Base-by-base conservation (phyloP, 805 yeast genomes). In the Saccharomyces paradoxus region DNA sequence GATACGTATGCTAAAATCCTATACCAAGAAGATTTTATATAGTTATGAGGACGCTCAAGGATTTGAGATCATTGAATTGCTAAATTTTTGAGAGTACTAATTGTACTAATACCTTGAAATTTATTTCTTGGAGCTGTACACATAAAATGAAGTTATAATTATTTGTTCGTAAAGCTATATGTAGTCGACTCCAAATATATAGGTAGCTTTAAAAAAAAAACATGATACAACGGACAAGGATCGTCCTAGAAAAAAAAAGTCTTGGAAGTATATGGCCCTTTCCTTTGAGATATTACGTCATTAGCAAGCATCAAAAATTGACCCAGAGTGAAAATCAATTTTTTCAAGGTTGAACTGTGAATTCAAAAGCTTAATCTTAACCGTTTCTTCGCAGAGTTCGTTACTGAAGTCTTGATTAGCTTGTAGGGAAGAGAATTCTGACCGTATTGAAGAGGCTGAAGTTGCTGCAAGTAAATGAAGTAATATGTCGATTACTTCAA, bases 31-130 rank as follows among this genome's bases (percentile, higher is more conserved):
- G 71, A 92, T 95, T 29, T 72, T 92, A 66, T 92, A 91, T 69
- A 96, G 89, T 0, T 89, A 90, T 66, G 97, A 90, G 67, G 88
- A 87, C 64, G 96, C 88, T 57, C 81, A 81, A 56, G 98, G 98
- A 2, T 85, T 81, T 60, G 98, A 94, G 65, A 91, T 89, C 48
- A 92, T 94, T 59, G 96, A 95, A 2, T 84, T 94, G 44, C 76
- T 92, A 56, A 97, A 91, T 71, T 92, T 92, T 72, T 90, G 96
- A 91, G 84, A 74, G 44, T 74, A 7, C 22, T 1, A 8, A 8
- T 3, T 9, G 24, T 8, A 10, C 5, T 8, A 17, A 37, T 37
- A 17, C 44, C 13, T 37, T 37, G 24, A 17, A 17, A 5, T 14
- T 32, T 5, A n/a, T 17, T 37, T 37, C 44, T 17, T 17, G 44